phyloP scores from a whole-genome alignment of 2,329 filamentous ascomycete species.

The Gaeumannomyces tritici region DNA sequence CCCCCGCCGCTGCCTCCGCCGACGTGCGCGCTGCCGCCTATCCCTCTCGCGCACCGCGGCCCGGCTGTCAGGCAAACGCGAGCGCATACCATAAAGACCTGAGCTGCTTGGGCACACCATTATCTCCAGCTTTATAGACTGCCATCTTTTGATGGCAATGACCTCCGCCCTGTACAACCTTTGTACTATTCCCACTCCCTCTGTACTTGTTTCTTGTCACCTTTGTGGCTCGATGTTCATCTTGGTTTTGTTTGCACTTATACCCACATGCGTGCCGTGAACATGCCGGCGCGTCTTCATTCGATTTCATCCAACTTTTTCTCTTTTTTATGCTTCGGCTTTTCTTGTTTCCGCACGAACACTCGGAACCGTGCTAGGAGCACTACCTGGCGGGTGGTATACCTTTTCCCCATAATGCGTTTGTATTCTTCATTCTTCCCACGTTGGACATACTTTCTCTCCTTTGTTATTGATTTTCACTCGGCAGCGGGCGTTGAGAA shows the following conservation, averaged over 20 bases:
- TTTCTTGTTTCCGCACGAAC: neutral
- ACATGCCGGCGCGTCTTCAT: neutral
- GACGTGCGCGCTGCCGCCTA: constrained; percentile 43
- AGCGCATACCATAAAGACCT: neutral
- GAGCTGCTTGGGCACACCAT: neutral
- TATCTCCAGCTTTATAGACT: neutral
- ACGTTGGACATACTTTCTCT: neutral
- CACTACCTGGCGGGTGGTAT: too few species aligned
- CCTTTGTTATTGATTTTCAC: neutral
- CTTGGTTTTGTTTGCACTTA: neutral
- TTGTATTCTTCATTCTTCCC: neutral
- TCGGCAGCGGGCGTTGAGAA: neutral
- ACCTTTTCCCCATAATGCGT: neutral
- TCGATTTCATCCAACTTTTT: neutral
- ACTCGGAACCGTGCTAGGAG: too few species aligned
- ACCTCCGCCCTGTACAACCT: neutral
- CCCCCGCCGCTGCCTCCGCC: constrained; percentile 46
- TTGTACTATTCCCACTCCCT: neutral
- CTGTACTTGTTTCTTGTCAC: neutral
- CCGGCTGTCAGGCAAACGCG: neutral
- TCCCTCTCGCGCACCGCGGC: constrained; percentile 23
- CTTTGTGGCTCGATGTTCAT: neutral
- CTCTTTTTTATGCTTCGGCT: neutral
- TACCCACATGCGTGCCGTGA: neutral
- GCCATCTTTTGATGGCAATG: too few species aligned